Conservation (phyloP, 2,329 filamentous ascomycete species). For the Diaporthe helianthi region DNA sequence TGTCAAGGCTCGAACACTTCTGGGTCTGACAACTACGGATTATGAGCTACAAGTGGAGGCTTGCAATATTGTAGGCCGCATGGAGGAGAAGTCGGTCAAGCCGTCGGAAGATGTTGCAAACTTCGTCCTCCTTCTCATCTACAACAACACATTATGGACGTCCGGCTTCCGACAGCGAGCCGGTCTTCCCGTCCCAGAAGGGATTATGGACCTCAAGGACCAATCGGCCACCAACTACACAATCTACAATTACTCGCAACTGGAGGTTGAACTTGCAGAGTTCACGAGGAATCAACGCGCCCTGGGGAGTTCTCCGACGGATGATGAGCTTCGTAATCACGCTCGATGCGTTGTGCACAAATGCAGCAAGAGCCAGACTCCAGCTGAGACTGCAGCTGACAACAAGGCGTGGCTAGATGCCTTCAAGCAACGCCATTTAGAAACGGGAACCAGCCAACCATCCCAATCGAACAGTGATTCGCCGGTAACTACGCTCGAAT, state of each 20-base stretch:
- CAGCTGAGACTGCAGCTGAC: slow-evolving; percentile 67
- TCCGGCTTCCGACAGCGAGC: slow-evolving; percentile 62
- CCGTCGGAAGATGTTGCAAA: slow-evolving; percentile 59
- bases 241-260: slow-evolving; percentile 63
- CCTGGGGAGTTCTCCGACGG: slow-evolving; percentile 56
- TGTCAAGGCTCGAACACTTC: slow-evolving; percentile 56
- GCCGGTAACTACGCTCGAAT: slow-evolving; percentile 26
- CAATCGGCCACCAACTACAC: slow-evolving; percentile 64
- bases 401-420: slow-evolving; percentile 59
- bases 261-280: slow-evolving; percentile 63
- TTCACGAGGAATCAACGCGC: slow-evolving; percentile 55
- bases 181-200: slow-evolving; percentile 60
- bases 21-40: slow-evolving; percentile 67
- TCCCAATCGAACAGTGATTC: slow-evolving; percentile 30
- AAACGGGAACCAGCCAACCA: slow-evolving; percentile 38
- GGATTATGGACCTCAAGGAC: slow-evolving; percentile 58
- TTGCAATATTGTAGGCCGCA: slow-evolving; percentile 62
- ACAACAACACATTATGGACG: slow-evolving; percentile 60
- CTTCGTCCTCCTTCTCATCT: slow-evolving; percentile 63
- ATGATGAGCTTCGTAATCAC: slow-evolving; percentile 62
- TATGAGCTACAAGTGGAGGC: slow-evolving; percentile 66
- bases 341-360: slow-evolving; percentile 69
- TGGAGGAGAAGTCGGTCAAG: slow-evolving; percentile 58
- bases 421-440: slow-evolving; percentile 57
- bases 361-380: slow-evolving; percentile 69